These are phyloP conservation scores for Penicillium paxilli DNA, from an alignment of 495 filamentous ascomycete species.

Conservation along the genomic window DNA sequence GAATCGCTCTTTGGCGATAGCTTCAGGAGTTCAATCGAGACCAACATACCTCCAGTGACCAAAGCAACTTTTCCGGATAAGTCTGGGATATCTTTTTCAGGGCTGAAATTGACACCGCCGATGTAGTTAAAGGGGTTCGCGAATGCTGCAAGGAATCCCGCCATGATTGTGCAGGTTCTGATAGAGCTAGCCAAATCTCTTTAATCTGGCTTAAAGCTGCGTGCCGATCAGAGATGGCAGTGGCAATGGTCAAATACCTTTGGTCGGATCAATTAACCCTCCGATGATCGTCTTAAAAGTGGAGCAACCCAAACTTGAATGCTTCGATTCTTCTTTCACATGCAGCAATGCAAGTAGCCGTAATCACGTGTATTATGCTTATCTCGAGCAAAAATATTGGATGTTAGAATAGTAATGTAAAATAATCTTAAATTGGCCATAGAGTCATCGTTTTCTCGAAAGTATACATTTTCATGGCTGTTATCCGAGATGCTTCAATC, in stretches of 20 bases:
- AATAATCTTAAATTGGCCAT: background rate
- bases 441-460: no score
- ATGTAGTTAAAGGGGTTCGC: slow-evolving; percentile 28
- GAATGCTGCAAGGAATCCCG: slow-evolving; percentile 19
- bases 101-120: slow-evolving; percentile 32
- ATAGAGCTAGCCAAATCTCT: no score
- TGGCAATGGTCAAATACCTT: background rate
- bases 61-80: slow-evolving; percentile 53
- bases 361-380: background rate
- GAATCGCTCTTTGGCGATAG: background rate
- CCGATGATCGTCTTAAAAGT: background rate
- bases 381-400: no score
- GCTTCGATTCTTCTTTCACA: background rate
- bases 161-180: slow-evolving; percentile 9
- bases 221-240: background rate
- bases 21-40: background rate
- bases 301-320: background rate
- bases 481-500: no score
- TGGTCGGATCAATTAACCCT: background rate
- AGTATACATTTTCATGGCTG: no score
- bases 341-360: background rate
- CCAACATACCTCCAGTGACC: slow-evolving; percentile 55
- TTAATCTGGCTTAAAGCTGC: background rate
- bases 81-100: slow-evolving; percentile 52
- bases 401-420: no score